phyloP scores from a whole-genome alignment of 1,284 basidiomycete species.

The Leccinum solheimii region DNA sequence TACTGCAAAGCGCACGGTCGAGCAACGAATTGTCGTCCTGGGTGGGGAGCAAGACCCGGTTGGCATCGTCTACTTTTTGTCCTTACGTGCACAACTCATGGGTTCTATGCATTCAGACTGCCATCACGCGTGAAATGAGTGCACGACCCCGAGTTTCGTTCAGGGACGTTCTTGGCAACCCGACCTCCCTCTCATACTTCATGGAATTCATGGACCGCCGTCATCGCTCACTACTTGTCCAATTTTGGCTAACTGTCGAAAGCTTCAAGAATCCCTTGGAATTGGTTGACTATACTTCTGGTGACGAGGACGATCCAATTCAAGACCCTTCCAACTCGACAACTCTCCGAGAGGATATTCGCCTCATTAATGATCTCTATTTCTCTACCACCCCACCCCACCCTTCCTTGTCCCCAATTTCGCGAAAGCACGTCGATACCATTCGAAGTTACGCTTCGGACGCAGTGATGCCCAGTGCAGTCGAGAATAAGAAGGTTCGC shows the following conservation, averaged over 20 bases:
- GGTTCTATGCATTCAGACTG: slow-evolving; percentile 29
- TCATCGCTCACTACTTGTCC: slow-evolving; percentile 80
- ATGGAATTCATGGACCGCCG: slow-evolving; percentile 98
- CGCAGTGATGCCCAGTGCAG: slow-evolving; percentile 45
- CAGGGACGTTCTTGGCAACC: slow-evolving; percentile 81
- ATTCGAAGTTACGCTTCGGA: slow-evolving; percentile 68
- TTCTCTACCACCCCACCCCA: slow-evolving; percentile 65
- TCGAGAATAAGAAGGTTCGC: slow-evolving; percentile 63
- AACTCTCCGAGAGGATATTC: slow-evolving; percentile 81
- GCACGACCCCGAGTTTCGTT: slow-evolving; percentile 51
- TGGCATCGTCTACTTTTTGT: slow-evolving; percentile 19
- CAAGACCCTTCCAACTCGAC: slow-evolving; percentile 57
- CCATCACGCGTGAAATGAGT: slow-evolving; percentile 41
- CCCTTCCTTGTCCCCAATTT: slow-evolving; percentile 63
- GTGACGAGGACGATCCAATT: slow-evolving; percentile 65
- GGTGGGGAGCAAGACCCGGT: slow-evolving; percentile 70
- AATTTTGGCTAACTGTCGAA: slow-evolving; percentile 97
- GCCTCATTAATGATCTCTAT: slow-evolving; percentile 85
- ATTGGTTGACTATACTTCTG: slow-evolving; percentile 70
- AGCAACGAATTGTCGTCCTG: slow-evolving; percentile 79
- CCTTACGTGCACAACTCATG: slow-evolving; percentile 3
- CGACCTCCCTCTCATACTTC: slow-evolving; percentile 89
- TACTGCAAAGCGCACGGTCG: slow-evolving; percentile 82
- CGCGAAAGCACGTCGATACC: slow-evolving; percentile 64
- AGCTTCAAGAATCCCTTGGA: slow-evolving; percentile 97